Evolutionary conservation across 192 early-diverging fungal genomes (phyloP), one percentile per base, ranked within the genome.

Genomic region (Coemansia asiatica): DNA sequence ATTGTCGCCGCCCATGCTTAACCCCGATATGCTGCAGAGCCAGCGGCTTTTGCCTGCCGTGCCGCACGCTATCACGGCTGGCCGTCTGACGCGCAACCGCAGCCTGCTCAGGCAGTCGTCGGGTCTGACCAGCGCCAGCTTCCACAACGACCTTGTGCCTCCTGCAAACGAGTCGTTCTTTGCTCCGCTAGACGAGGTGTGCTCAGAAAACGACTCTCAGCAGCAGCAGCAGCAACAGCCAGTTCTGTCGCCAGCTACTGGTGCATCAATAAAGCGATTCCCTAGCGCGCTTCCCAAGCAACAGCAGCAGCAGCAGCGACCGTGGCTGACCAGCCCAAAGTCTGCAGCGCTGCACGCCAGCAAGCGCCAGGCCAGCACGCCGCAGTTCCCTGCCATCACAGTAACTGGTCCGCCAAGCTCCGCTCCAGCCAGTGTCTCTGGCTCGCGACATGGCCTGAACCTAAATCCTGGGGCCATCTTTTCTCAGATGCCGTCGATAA

Each of bases 151-250:
- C 25, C 44, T 80, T 46, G 77, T 80, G 21, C 77, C 77, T 2
- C 76, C 73, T 53, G 46, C 76, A 0, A 79, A 60, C 13, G 77
- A 80, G 51, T 80, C 77, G 29, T 80, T 80, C n/a, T 80, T 80
- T 55, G 77, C 77, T 1, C 77, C 77, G 31, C 38, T 80, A n/a
- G 77, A 80, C 29, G 77, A 80, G 29, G 77, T 80, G 21, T 80
- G 77, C 60, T 71, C 72, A 15, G 77, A 80, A 25, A 53, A 21
- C 16, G 74, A 61, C 16, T n/a, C 51, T 1, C 59, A 59, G 23
- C 51, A 46, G 27, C 66, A 68, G 57, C 50, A 27, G 12, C 47
- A 53, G 31, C 57, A 33, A 16, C 60, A 46, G 22, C 6, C 75
- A 72, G 40, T 69, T 77, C 35, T n/a, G n/a, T 77, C 75, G 61